Evolutionary conservation across 805 yeast species (phyloP).

Genomic region (Yarrowia osloensis): DNA sequence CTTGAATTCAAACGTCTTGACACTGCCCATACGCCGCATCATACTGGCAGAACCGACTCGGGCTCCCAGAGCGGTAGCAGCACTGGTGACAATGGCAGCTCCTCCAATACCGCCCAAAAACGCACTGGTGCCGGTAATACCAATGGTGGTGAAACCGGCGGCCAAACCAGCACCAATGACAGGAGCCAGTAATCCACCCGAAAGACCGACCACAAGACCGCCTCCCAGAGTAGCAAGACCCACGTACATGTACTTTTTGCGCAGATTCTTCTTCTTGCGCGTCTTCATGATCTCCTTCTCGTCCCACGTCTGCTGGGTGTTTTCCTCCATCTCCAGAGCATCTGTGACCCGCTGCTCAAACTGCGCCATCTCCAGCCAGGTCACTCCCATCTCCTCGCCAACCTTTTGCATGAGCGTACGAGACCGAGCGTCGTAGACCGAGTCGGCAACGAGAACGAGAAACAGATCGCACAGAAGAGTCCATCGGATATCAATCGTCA

Average conservation of each 20-base stretch:
- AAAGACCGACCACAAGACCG: constrained; percentile 86
- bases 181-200: constrained; percentile 95
- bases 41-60: constrained; percentile 84
- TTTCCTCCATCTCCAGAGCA: constrained; percentile 83
- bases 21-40: constrained; percentile 84
- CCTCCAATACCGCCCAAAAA: constrained; percentile 97
- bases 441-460: constrained; percentile 74
- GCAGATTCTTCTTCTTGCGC: constrained; percentile 64
- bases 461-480: constrained; percentile 90
- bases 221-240: constrained; percentile 98
- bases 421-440: constrained; percentile 87
- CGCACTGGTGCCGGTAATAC: constrained; percentile 89
- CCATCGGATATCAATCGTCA: constrained; percentile 85
- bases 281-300: constrained; percentile 66
- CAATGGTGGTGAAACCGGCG: constrained; percentile 93
- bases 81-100: constrained; percentile 87
- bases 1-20: constrained; percentile 87
- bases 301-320: constrained; percentile 75
- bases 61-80: constrained; percentile 91
- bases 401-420: constrained; percentile 73
- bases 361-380: constrained; percentile 71
- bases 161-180: constrained; percentile 98
- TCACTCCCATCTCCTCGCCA: constrained; percentile 60
- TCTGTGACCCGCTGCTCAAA: constrained; percentile 91
- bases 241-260: constrained; percentile 75